A percentile compares a stretch with the other conserved stretches of the same genome.
Conservation (phyloP, 2,329 filamentous ascomycete genomes). For the Myriosclerotinia duriaeana region DNA sequence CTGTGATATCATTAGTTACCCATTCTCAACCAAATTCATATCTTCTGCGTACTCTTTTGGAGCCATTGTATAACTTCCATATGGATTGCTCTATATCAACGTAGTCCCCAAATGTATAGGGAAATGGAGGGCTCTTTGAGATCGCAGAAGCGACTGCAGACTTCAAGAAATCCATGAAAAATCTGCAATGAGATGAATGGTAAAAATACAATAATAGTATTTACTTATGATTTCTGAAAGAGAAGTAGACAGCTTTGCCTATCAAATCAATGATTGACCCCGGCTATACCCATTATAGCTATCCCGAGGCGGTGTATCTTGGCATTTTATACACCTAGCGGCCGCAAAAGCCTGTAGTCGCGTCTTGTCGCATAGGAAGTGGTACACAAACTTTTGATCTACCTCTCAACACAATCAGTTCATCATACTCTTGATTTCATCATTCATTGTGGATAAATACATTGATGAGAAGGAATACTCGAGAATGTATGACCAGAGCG, state of each 20-base stretch:
- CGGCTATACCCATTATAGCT: slow-evolving; percentile 7
- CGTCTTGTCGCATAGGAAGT: neutral
- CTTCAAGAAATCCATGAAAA: slow-evolving; percentile 90
- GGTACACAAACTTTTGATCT: neutral
- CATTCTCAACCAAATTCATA: slow-evolving; percentile 3
- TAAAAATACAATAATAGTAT: slow-evolving; percentile 10
- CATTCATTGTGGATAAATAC: neutral
- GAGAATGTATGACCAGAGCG: neutral
- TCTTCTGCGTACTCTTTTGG: slow-evolving; percentile 64
- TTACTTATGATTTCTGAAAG: slow-evolving; percentile 13
- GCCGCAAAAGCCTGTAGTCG: slow-evolving; percentile 11
- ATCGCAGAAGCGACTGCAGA: slow-evolving; percentile 96
- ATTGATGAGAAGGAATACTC: neutral
- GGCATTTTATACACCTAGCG: neutral
- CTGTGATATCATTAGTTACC: slow-evolving; percentile 48
- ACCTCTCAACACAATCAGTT: slow-evolving; percentile 1
- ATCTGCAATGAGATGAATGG: slow-evolving; percentile 3
- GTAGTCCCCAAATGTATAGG: slow-evolving; percentile 88
- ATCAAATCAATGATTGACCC: slow-evolving; percentile 13
- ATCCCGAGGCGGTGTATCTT: neutral
- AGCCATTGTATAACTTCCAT: slow-evolving; percentile 95
- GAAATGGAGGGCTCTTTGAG: slow-evolving; percentile 88
- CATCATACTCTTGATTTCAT: neutral
- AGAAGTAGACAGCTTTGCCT: slow-evolving; percentile 22
- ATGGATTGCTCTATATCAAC: slow-evolving; percentile 92